phyloP scores from a whole-genome alignment of 441 rosid species.

The Eugenia klotzschiana region DNA sequence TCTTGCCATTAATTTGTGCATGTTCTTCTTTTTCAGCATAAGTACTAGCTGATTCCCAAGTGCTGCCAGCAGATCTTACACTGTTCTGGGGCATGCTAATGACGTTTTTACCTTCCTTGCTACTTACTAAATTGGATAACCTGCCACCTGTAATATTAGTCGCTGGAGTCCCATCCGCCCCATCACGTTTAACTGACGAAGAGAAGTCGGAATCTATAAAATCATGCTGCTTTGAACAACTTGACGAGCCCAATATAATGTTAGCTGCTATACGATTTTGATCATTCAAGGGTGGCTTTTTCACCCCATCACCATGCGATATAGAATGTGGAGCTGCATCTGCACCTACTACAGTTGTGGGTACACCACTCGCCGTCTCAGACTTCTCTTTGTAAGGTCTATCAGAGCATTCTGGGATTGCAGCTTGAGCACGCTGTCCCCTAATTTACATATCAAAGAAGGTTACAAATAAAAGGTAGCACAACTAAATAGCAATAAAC shows the following conservation, averaged over 20 bases:
- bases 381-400: constrained; percentile 39
- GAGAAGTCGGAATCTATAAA: constrained; percentile 13
- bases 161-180: constrained; percentile 13
- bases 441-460: constrained; percentile 19
- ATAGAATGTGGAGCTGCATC: constrained; percentile 19
- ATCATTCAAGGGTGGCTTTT: constrained; percentile 31
- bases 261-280: constrained; percentile 26
- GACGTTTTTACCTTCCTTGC: constrained; percentile 19
- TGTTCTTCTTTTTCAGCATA: constrained; percentile 14
- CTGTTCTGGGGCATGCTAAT: constrained; percentile 10
- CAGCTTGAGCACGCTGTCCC: constrained; percentile 51
- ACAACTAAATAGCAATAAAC: background rate
- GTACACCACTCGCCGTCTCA: constrained; percentile 20
- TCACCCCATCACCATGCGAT: constrained; percentile 19
- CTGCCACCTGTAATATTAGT: constrained; percentile 10
- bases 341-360: constrained; percentile 30
- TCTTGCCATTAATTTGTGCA: constrained; percentile 7
- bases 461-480: background rate
- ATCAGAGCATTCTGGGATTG: constrained; percentile 27
- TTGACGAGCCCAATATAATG: constrained; percentile 23
- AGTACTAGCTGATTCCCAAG: constrained; percentile 9
- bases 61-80: constrained; percentile 12
- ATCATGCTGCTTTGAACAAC: constrained; percentile 19
- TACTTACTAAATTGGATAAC: constrained; percentile 14
- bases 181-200: constrained; percentile 20